A percentile compares a stretch with the other conserved stretches of the same genome.
phyloP scores from a whole-genome alignment of 768 basidiomycete species.

The Tulasnella sp. region DNA sequence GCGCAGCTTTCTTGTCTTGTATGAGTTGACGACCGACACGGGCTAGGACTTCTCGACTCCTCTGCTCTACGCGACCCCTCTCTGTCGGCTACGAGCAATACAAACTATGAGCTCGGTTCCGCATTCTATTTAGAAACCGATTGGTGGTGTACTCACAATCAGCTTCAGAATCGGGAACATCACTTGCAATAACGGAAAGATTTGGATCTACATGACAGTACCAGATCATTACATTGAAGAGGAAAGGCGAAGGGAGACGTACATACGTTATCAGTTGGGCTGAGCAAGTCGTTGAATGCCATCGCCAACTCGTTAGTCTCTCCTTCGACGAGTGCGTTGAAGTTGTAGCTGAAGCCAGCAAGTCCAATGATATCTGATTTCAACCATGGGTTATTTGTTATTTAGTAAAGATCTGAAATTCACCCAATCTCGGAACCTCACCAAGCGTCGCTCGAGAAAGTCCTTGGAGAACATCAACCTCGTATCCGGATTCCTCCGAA shows the following conservation, averaged over 20 bases:
- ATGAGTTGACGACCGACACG: neutral
- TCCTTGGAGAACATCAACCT: neutral
- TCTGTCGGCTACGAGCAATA: neutral
- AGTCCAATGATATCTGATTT: neutral
- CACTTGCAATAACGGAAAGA: neutral
- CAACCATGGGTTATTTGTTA: too few relatives aligned
- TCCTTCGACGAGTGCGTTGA: conserved; percentile 26
- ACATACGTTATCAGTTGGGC: neutral
- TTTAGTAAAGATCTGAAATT: too few relatives aligned
- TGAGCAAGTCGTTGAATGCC: conserved; percentile 26
- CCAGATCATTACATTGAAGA: neutral
- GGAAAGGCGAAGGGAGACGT: too few relatives aligned
- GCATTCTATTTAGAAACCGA: neutral
- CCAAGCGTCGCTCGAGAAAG: conserved; percentile 18
- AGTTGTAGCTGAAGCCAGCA: conserved; percentile 28
- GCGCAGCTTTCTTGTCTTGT: neutral
- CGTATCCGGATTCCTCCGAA: neutral
- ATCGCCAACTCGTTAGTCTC: conserved; percentile 27
- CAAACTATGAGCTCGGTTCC: too few relatives aligned
- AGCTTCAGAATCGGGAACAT: neutral
- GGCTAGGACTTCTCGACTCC: neutral
- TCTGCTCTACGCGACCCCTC: neutral
- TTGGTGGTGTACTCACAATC: neutral
- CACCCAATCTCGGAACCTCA: conserved; percentile 7
- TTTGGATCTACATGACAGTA: neutral